phyloP scores from a whole-genome alignment of 2,329 filamentous ascomycete species.

The Diaporthe citri region DNA sequence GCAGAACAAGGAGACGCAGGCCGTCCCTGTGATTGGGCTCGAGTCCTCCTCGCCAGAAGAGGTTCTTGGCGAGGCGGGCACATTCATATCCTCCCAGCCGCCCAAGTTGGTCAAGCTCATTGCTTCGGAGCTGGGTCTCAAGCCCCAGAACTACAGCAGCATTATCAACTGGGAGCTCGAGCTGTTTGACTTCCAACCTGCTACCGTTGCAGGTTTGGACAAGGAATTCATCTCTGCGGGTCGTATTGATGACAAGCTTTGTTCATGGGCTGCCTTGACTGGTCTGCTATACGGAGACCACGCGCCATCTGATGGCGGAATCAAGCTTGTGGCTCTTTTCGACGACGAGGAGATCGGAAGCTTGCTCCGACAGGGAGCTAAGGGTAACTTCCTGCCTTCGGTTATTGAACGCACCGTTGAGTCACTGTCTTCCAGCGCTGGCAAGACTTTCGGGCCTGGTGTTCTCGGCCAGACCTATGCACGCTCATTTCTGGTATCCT shows the following conservation, averaged over 20 bases:
- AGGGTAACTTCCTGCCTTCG: slow-evolving; percentile 86
- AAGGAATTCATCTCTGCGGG: slow-evolving; percentile 96
- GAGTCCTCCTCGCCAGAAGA: slow-evolving; percentile 66
- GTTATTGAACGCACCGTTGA: slow-evolving; percentile 87
- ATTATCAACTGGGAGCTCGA: slow-evolving; percentile 98
- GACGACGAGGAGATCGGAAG: slow-evolving; percentile 98
- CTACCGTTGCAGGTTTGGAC: slow-evolving; percentile 84
- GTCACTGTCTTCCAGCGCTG: slow-evolving; percentile 65
- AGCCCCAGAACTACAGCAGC: slow-evolving; percentile 69
- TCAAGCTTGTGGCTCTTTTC: slow-evolving; percentile 94
- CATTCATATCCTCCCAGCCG: slow-evolving; percentile 87
- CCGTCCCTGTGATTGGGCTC: slow-evolving; percentile 92
- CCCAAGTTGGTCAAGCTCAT: slow-evolving; percentile 87
- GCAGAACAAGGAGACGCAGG: slow-evolving; percentile 90
- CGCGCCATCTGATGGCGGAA: slow-evolving; percentile 70
- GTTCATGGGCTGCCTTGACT: slow-evolving; percentile 91
- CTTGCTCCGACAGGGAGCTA: slow-evolving; percentile 88
- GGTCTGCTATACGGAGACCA: slow-evolving; percentile 79
- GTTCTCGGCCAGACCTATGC: slow-evolving; percentile 86
- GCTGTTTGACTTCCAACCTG: slow-evolving; percentile 91
- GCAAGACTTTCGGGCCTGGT: slow-evolving; percentile 65
- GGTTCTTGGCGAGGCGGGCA: slow-evolving; percentile 71
- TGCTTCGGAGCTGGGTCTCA: slow-evolving; percentile 79
- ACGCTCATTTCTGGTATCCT: slow-evolving; percentile 90
- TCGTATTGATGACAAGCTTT: slow-evolving; percentile 97